Evolutionary conservation across 805 yeast species (phyloP).

Genomic region (Saccharomycopsis microspora): DNA sequence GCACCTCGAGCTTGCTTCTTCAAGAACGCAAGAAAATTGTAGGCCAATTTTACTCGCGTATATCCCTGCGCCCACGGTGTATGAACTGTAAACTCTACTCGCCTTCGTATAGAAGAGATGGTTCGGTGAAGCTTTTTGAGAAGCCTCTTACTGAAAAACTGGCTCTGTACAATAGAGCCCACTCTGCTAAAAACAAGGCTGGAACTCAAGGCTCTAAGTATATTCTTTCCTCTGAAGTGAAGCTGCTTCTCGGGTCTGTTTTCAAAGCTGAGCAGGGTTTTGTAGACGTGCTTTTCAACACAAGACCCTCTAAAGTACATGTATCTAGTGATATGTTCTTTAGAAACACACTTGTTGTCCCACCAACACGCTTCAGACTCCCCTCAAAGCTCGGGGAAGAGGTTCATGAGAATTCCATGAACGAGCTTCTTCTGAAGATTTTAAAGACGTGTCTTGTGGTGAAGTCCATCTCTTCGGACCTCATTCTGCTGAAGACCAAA

Average conservation of each 20-base stretch:
- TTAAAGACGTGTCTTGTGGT: constrained; percentile 72
- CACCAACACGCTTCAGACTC: constrained; percentile 91
- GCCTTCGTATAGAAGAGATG: constrained; percentile 91
- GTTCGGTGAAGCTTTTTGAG: constrained; percentile 86
- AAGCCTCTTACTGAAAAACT: constrained; percentile 77
- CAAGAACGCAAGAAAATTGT: constrained; percentile 76
- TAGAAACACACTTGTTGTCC: constrained; percentile 79
- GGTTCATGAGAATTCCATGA: constrained; percentile 88
- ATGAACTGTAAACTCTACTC: constrained; percentile 94
- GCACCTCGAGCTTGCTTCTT: constrained; percentile 61
- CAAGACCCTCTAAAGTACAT: constrained; percentile 38
- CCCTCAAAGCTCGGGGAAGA: constrained; percentile 98
- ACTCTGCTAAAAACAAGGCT: constrained; percentile 18
- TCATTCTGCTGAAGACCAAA: constrained; percentile 44
- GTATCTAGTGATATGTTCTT: constrained; percentile 77
- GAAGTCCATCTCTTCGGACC: constrained; percentile 81
- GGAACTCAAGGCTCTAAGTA: constrained; percentile 60
- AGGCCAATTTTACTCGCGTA: constrained; percentile 62
- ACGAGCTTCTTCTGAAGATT: constrained; percentile 73
- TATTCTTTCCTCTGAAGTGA: constrained; percentile 77
- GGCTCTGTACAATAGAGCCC: constrained; percentile 53
- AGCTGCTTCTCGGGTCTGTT: constrained; percentile 63
- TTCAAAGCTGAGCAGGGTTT: constrained; percentile 64
- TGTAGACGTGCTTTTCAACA: constrained; percentile 66
- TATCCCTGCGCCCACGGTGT: constrained; percentile 76